Evolutionary conservation across 1,284 basidiomycete species (phyloP), one percentile per base, ranked within the genome.

Genomic region (Tilletia caries): DNA sequence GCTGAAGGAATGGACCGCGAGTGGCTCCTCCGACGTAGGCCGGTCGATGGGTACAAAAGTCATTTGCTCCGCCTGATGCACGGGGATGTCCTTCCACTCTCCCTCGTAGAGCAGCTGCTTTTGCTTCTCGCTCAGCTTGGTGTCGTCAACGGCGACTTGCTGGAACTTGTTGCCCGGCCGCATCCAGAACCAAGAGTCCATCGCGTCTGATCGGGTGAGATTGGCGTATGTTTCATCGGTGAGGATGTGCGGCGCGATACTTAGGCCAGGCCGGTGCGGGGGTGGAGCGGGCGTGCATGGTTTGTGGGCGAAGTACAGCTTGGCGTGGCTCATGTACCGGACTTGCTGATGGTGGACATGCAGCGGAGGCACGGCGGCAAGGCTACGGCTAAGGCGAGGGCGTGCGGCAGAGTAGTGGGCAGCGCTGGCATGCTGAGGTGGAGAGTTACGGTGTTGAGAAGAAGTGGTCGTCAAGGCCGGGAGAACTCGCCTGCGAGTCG

Each of bases 181-280:
- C n/a, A 60, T 5, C 54, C 54, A 60, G 54, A 60, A 27, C 54
- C 54, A 60, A 18, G 25, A 29, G 32, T 60, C 54, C 29, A 27
- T 29, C 13, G 5, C 27, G 54, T 60, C 32, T 18, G 23, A 25
- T 8, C 54, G 54, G 8, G 25, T 29, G 1, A 60, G 25, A 20
- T 8, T 27, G 13, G 18, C 27, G 54, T 60, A 60, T 8, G 54
- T 20, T 18, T 25, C 23, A 10, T 18, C 20, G 2, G 15, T 18
- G 23, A 60, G 25, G 54, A 8, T 23, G 2, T 27, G 10, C 10
- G 20, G 6, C 10, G 54, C 8, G 5, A 60, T 6, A 25, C 25
- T 15, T 10, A 60, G 13, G 25, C 54, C 54, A 13, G 54, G 29
- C 54, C 1, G 8, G n/a, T 60, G 54, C 32, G n/a, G n/a, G 6